Base-by-base conservation (phyloP, 257 asterid genomes). In the Oldenlandia corymbosa region DNA sequence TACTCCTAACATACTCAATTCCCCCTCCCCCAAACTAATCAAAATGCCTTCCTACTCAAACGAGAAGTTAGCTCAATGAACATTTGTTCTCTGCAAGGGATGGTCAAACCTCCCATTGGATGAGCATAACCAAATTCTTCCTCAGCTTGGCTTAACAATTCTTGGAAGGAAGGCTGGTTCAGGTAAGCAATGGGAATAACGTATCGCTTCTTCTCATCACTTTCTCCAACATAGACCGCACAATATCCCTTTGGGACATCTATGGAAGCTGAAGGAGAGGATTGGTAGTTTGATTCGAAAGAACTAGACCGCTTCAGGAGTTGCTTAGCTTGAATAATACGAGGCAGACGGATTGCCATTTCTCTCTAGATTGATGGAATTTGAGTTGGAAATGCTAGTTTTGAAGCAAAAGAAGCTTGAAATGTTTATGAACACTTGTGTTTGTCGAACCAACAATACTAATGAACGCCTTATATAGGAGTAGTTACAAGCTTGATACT, bases 41-140 rank as follows among this genome's bases (percentile, higher is more conserved):
- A n/a, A n/a, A n/a, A n/a, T n/a, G n/a, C n/a, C n/a, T n/a, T n/a
- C n/a, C n/a, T n/a, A n/a, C n/a, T n/a, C n/a, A n/a, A n/a, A n/a
- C n/a, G 74, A 73, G 84, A 76, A 17, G 78, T 80, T 1, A 82
- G 73, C 66, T 58, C 24, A 34, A 58, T 31, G 73, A 82, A 82
- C 9, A 74, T 54, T 48, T 77, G 74, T 53, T 83, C 87, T 26
- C 64, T 65, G 66, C 90, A 77, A 1, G 90, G 87, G 17, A 82
- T 80, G 0, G 84, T 81, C 56, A 85, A 57, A 17, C 87, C 89
- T 21, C 90, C 90, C 68, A 71, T 75, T 23, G 94, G 90, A 72
- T 81, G 81, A 73, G 73, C 63, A 55, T 77, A 83, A n/a, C 88
- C 86, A 50, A 66, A 74, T 34, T 79, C 85, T 66, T 83, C 86